These are phyloP conservation scores for Beauveria rudraprayagi DNA, from an alignment of 2,329 filamentous ascomycete species.

Conservation along the genomic window DNA sequence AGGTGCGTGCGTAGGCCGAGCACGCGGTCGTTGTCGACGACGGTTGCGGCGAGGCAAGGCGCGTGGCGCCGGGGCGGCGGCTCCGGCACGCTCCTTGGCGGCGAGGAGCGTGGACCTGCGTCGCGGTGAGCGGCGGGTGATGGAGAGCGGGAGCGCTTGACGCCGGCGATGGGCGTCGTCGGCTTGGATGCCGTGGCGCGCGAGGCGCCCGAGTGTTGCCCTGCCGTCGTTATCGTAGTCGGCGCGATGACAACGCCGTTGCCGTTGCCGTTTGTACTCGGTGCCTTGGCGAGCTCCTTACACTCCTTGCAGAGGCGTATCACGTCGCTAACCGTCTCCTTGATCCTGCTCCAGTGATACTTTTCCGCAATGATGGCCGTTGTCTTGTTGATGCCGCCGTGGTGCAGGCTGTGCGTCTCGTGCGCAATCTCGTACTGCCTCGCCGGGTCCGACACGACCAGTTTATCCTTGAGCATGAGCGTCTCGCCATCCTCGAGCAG, in stretches of 20 bases:
- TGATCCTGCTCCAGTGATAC: constrained; percentile 97
- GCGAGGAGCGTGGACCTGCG: background rate
- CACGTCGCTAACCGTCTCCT: constrained; percentile 91
- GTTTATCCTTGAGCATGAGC: constrained; percentile 95
- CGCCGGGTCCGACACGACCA: constrained; percentile 85
- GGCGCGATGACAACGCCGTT: constrained; percentile 5
- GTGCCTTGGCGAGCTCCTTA: constrained; percentile 65
- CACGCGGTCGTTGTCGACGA: constrained; percentile 12
- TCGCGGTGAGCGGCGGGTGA: background rate
- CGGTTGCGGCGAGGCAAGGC: background rate
- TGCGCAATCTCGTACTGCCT: constrained; percentile 86
- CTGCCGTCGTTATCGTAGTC: constrained; percentile 9
- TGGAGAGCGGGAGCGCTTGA: constrained; percentile 1
- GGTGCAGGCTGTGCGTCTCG: constrained; percentile 62
- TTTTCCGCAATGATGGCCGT: constrained; percentile 88
- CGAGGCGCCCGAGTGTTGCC: background rate
- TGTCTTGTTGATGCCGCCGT: constrained; percentile 97
- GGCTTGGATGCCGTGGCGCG: constrained; percentile 22
- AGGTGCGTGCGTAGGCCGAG: constrained; percentile 14
- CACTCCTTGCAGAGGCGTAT: constrained; percentile 88
- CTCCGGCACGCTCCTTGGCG: background rate
- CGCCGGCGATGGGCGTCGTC: constrained; percentile 16
- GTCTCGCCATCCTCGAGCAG: constrained; percentile 66
- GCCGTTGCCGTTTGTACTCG: constrained; percentile 15
- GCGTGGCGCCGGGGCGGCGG: background rate